Conservation (phyloP, 768 basidiomycete species). For the Serpula lacrymans region DNA sequence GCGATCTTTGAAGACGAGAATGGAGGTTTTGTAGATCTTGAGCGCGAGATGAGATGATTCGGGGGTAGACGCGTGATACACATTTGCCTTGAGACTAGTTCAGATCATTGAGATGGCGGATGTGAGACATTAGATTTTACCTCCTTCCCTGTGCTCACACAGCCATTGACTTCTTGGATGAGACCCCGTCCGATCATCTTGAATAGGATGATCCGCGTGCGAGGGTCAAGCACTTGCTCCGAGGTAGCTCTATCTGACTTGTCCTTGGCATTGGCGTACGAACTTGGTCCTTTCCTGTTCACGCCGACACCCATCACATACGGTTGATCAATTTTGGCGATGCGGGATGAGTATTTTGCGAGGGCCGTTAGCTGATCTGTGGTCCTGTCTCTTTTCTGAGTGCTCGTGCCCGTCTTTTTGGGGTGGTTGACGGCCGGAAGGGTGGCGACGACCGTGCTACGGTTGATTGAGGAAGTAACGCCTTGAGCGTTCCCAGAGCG, state of each 20-base stretch:
- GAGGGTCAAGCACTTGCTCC: constrained; percentile 94
- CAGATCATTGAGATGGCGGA: constrained; percentile 1
- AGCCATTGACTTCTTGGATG: constrained; percentile 89
- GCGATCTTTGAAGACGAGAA: constrained; percentile 96
- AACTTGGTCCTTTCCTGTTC: constrained; percentile 90
- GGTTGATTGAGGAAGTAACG: constrained; percentile 47
- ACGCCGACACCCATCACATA: constrained; percentile 69
- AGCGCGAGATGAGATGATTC: constrained; percentile 70
- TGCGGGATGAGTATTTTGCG: constrained; percentile 70
- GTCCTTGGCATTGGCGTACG: constrained; percentile 87
- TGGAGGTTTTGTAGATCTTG: constrained; percentile 98
- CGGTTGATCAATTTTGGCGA: constrained; percentile 73
- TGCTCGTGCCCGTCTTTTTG: constrained; percentile 25
- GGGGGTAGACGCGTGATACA: constrained; percentile 82
- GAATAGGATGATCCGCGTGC: constrained; percentile 91
- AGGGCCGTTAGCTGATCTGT: constrained; percentile 71
- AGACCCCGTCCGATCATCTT: constrained; percentile 93
- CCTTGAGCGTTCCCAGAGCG: constrained; percentile 69
- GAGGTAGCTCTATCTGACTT: constrained; percentile 95
- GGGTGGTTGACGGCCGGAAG: constrained; percentile 76
- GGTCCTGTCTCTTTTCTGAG: constrained; percentile 52
- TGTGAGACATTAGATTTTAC: constrained; percentile 36
- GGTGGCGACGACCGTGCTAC: constrained; percentile 49
- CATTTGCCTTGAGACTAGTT: constrained; percentile 74
- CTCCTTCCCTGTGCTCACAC: constrained; percentile 98